Evolutionary conservation across 768 basidiomycete species (phyloP), one percentile per base, ranked within the genome.

Genomic region (Coprinopsis marcescibilis): DNA sequence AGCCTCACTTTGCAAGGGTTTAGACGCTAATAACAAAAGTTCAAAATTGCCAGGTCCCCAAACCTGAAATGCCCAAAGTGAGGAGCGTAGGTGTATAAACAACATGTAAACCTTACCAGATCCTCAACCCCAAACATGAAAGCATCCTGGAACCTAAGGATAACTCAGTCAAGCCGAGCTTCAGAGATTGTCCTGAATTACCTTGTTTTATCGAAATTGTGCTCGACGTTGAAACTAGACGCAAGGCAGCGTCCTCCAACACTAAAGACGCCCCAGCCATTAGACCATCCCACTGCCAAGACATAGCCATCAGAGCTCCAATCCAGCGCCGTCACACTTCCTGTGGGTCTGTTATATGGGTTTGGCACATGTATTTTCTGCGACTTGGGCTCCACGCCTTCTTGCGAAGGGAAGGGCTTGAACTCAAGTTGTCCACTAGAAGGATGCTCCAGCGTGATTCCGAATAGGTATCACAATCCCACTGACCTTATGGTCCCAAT

Each of bases 271-370:
- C 83, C 89, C 93, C 93, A 98, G 5, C 91, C 94, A 44, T 76
- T 65, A 51, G 81, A 75, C 87, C 91, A 96, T 0, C 91, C 95
- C 2, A 92, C 91, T 26, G 93, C 94, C 10, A 99, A 70, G 4
- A 89, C 90, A 65, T 93, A 93, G 2, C 95, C 95, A 64, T 99
- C 96, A 0, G 89, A 89, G 42, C 89, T 94, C 95, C 94, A 97
- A 55, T 91, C 81, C 62, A 95, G 71, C 10, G 78, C 62, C 49
- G 64, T 76, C 3, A 91, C 80, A 32, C 75, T 65, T 1, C 89
- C 89, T 3, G 72, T 77, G 6, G 73, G 70, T 36, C 69, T 70
- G 51, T 72, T 76, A 51, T 79, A 77, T 29, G 78, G 71, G 51
- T 80, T 78, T 3, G 83, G 81, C n/a, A 85, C 63, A 19, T 78